Evolutionary conservation across 345 rosid genomes (phyloP).

Genomic region (Carallia brachiata): DNA sequence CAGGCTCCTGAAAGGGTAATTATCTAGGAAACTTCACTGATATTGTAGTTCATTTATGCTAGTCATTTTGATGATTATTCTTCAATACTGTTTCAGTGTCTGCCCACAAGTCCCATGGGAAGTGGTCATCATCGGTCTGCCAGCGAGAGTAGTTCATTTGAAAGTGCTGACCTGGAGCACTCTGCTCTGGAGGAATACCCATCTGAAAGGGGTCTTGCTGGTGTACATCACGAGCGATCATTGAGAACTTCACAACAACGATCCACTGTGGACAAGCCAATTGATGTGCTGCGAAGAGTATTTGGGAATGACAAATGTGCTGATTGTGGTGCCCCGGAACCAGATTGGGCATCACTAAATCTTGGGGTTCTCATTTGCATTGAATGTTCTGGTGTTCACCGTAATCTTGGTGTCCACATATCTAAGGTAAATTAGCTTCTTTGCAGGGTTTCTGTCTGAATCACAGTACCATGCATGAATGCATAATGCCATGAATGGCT

Average conservation of each 20-base stretch:
- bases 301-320: conserved; percentile 96
- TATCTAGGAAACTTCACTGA: conserved; percentile 11
- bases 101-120: conserved; percentile 75
- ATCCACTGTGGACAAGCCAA: conserved; percentile 80
- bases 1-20: conserved; percentile 92
- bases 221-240: conserved; percentile 58
- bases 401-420: conserved; percentile 96
- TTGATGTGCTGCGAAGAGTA: conserved; percentile 70
- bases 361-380: conserved; percentile 97
- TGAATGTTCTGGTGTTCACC: conserved; percentile 98
- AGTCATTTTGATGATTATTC: conserved; percentile 22
- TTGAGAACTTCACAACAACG: conserved; percentile 66
- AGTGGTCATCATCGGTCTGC: conserved; percentile 91
- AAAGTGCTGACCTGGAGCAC: conserved; percentile 89
- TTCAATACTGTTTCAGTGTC: conserved; percentile 54
- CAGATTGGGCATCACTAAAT: conserved; percentile 99
- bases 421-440: conserved; percentile 63
- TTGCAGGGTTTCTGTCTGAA: neutral
- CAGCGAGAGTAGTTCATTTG: conserved; percentile 97
- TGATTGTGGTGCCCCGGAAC: conserved; percentile 98
- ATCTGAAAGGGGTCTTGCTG: conserved; percentile 61
- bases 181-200: conserved; percentile 68
- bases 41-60: conserved; percentile 10
- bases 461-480: neutral
- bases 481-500: neutral